Conservation (phyloP, 2,329 filamentous ascomycete genomes). For the Phaeosphaeriaceae sp. region DNA sequence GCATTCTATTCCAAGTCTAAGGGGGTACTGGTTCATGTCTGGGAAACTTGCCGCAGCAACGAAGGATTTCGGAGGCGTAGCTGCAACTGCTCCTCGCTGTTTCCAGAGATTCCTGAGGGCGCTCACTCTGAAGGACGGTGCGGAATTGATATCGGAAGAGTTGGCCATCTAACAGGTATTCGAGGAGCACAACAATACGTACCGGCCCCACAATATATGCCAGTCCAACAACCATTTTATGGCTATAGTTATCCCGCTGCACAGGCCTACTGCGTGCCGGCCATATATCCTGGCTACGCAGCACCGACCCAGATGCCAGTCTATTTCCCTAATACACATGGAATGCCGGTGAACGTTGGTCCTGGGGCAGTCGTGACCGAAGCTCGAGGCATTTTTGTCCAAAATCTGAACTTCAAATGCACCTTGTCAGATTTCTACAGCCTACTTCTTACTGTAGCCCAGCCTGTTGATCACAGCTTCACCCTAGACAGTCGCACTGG, state of each 20-base stretch:
- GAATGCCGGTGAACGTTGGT: constrained; percentile 47
- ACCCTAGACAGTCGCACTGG: constrained; percentile 32
- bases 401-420: constrained; percentile 37
- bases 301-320: constrained; percentile 25
- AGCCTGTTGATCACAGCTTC: constrained; percentile 33
- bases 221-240: constrained; percentile 28
- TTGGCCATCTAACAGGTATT: constrained; percentile 28
- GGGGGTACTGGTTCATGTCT: constrained; percentile 41
- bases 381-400: constrained; percentile 47
- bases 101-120: constrained; percentile 29
- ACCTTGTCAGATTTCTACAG: constrained; percentile 32
- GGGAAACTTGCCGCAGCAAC: constrained; percentile 36
- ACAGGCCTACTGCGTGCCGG: constrained; percentile 24
- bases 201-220: constrained; percentile 21
- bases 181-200: constrained; percentile 8
- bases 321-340: constrained; percentile 40
- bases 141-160: constrained; percentile 37
- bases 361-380: constrained; percentile 46
- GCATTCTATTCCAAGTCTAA: constrained; percentile 28
- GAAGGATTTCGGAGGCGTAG: constrained; percentile 35
- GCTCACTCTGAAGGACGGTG: constrained; percentile 38
- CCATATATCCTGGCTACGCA: constrained; percentile 25
- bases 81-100: constrained; percentile 44
- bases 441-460: constrained; percentile 34
- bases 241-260: constrained; percentile 31